Evolutionary conservation across 179 eudicot species (phyloP).

Genomic region (Vitellaria paradoxa): DNA sequence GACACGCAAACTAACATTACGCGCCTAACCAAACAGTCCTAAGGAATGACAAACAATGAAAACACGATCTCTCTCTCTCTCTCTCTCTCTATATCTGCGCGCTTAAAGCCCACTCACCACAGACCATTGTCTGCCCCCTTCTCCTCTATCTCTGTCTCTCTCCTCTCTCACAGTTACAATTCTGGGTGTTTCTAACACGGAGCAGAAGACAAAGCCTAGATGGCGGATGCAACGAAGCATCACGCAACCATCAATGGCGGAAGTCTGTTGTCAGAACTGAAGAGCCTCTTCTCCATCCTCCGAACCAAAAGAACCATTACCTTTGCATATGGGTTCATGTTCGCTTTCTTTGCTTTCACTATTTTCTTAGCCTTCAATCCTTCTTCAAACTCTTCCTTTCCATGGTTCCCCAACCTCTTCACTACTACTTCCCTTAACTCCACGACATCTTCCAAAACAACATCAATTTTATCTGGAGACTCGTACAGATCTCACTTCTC

Average conservation of each 20-base stretch:
- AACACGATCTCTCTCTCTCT: too few species aligned
- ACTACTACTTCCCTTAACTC: too few species aligned
- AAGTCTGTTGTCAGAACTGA: slow-evolving; percentile 37
- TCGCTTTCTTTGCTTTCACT: slow-evolving; percentile 47
- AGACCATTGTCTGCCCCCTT: too few species aligned
- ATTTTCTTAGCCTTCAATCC: slow-evolving; percentile 43
- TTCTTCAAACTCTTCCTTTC: slow-evolving; percentile 41
- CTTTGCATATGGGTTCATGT: slow-evolving; percentile 43
- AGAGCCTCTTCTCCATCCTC: slow-evolving; percentile 25
- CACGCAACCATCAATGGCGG: slow-evolving; percentile 39
- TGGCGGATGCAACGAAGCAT: slow-evolving; percentile 59
- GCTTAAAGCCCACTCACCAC: too few species aligned
- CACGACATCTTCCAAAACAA: slow-evolving; percentile 9
- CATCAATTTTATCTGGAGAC: slow-evolving; percentile 18
- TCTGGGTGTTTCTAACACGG: too few species aligned
- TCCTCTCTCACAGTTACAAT: too few species aligned
- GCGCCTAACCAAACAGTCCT: too few species aligned
- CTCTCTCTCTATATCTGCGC: too few species aligned
- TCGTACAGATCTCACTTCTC: slow-evolving; percentile 63
- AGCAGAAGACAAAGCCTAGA: slow-evolving; percentile 2
- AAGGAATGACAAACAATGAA: too few species aligned
- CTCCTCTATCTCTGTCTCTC: too few species aligned
- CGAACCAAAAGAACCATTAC: slow-evolving; percentile 31
- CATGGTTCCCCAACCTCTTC: slow-evolving; percentile 61
- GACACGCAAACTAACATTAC: too few species aligned